phyloP scores from a whole-genome alignment of 805 yeast genomes.

The Ogataea sp. region DNA sequence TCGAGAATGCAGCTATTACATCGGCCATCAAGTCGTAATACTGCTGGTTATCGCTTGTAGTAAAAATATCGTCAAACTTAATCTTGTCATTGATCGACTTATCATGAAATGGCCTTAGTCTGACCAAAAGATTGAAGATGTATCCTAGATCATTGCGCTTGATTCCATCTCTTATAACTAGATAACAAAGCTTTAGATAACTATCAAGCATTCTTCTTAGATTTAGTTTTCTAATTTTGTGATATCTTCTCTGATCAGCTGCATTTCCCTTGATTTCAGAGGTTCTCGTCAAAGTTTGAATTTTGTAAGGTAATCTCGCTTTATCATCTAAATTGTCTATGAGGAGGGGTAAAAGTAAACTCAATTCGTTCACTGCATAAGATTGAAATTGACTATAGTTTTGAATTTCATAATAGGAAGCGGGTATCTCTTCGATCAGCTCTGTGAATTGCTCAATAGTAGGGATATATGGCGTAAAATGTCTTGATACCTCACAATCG shows the following conservation, averaged over 20 bases:
- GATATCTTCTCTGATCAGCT: no score
- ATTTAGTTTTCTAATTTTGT: not conserved
- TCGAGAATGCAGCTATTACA: slow-evolving; percentile 20
- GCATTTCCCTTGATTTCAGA: not conserved
- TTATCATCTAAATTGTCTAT: no score
- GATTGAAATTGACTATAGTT: not conserved
- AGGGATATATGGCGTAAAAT: no score
- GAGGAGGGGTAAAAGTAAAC: no score
- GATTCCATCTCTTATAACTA: slow-evolving; percentile 17
- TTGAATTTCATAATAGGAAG: not conserved
- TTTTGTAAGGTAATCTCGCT: no score
- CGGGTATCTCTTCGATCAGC: no score
- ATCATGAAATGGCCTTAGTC: slow-evolving; percentile 23
- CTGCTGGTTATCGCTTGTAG: no score
- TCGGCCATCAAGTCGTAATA: slow-evolving; percentile 20
- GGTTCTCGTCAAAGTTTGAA: not conserved
- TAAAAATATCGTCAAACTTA: no score
- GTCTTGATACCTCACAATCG: no score
- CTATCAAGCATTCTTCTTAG: slow-evolving; percentile 9
- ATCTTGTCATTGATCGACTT: slow-evolving; percentile 16
- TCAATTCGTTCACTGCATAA: no score
- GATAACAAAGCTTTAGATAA: slow-evolving; percentile 21
- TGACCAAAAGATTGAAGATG: slow-evolving; percentile 20
- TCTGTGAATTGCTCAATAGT: no score
- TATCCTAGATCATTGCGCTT: slow-evolving; percentile 16